Evolutionary conservation across 208 protist genomes (phyloP), one percentile per base, ranked within the genome.

Genomic region (Herpetomonas tarakana): DNA sequence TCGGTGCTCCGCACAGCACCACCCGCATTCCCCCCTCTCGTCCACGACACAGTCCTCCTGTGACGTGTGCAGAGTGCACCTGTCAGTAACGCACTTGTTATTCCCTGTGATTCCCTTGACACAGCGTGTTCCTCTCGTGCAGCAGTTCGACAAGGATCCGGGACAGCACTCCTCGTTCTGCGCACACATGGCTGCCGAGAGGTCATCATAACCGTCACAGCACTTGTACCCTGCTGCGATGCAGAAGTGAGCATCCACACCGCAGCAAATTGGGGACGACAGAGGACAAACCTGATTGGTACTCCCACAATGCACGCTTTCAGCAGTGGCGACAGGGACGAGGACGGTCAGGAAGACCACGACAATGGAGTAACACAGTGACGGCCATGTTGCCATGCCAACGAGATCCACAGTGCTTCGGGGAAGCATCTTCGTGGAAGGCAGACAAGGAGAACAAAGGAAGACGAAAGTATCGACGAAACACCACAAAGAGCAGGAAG

Each of bases 1-100:
- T n/a, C 73, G 62, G 38, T 68, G 62, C 25, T 84, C 78, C 21
- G 22, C 52, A 57, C 78, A 84, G 55, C 78, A 84, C 78, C 78
- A 84, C 41, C 51, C 65, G 49, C 78, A 84, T n/a, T 50, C 24
- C 11, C 30, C 6, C 26, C 1, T 28, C 2, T 22, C 26, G 29
- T 68, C 6, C 24, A 64, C 19, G 2, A 78, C 24, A 45, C 77
- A 83, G 52, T 44, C 49, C 53, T 83, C 77, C 7, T 59, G 54
- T 21, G 71, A 67, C 12, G 46, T 18, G 57, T 64, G 54, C 22
- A 28, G 38, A 21, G 39, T 65, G 65, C 77, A 83, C 6, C 29
- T 25, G n/a, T 79, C 63, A n/a, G n/a, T n/a, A n/a, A n/a, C n/a
- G n/a, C n/a, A n/a, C n/a, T n/a, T n/a, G n/a, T n/a, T n/a, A n/a